Conservation (phyloP, 2,329 filamentous ascomycete genomes). For the Zasmidium cellare region DNA sequence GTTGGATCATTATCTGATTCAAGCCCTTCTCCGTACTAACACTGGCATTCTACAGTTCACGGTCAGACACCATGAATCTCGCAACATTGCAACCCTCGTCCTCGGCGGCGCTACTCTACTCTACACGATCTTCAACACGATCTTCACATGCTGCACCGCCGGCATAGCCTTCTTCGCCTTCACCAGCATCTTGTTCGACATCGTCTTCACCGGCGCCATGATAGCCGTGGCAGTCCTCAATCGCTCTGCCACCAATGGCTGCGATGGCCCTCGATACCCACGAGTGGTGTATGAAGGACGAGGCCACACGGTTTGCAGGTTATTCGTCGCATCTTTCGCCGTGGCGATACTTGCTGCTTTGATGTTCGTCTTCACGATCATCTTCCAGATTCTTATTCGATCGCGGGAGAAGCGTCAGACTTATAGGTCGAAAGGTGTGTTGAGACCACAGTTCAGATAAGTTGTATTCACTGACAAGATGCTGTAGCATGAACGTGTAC, state of each 20-base stretch:
- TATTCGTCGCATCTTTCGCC: constrained; percentile 7
- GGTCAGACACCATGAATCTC: background rate
- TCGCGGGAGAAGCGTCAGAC: background rate
- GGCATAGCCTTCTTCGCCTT: constrained; percentile 7
- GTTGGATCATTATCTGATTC: background rate
- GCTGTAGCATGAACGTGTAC: background rate
- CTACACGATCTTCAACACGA: background rate
- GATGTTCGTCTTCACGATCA: constrained; percentile 1
- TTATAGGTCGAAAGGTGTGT: background rate
- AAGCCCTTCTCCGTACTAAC: background rate
- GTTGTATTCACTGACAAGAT: background rate
- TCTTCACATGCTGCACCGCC: constrained; percentile 8
- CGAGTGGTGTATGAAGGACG: background rate
- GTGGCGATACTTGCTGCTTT: background rate
- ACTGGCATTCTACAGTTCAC: constrained; percentile 2
- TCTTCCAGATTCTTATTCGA: constrained; percentile 5
- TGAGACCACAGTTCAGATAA: background rate
- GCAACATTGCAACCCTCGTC: constrained; percentile 3
- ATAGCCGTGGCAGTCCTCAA: constrained; percentile 6
- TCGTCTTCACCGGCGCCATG: constrained; percentile 6
- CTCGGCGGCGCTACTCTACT: background rate
- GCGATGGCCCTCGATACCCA: background rate
- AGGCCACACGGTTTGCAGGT: background rate
- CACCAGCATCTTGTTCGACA: constrained; percentile 2
- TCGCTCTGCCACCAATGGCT: background rate